Percentiles rank a stretch among this genome's conserved stretches.
Conservation (phyloP, 768 basidiomycete species). For the Chiua virens region DNA sequence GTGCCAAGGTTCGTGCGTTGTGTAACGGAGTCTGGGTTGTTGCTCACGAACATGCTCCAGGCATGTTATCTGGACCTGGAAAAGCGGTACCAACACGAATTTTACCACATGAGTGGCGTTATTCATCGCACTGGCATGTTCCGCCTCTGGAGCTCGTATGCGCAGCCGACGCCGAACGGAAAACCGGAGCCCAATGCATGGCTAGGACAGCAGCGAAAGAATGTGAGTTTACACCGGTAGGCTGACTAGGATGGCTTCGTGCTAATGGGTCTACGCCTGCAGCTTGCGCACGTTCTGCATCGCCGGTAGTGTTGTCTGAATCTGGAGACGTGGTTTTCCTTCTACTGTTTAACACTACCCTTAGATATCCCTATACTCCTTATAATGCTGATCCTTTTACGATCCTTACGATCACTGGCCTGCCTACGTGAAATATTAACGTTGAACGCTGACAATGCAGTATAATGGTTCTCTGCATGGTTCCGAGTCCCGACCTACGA, state of each 20-base stretch:
- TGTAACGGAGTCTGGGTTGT: neutral
- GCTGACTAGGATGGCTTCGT: neutral
- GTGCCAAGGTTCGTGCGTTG: slow-evolving; percentile 47
- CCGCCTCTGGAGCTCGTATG: slow-evolving; percentile 59
- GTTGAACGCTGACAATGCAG: too few relatives aligned
- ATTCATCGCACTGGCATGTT: slow-evolving; percentile 72
- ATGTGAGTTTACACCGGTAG: slow-evolving; percentile 21
- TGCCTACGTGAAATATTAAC: too few relatives aligned
- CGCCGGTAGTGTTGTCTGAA: slow-evolving; percentile 13
- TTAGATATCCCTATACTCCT: slow-evolving; percentile 15
- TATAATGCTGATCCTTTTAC: slow-evolving; percentile 9
- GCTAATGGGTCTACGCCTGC: neutral
- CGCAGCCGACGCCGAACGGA: slow-evolving; percentile 43
- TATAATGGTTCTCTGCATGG: too few relatives aligned
- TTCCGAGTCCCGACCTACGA: too few relatives aligned
- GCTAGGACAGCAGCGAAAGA: slow-evolving; percentile 66
- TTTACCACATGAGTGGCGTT: slow-evolving; percentile 76
- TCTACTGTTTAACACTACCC: neutral
- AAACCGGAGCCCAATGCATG: slow-evolving; percentile 61
- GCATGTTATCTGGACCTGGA: slow-evolving; percentile 53
- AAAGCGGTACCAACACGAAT: slow-evolving; percentile 69
- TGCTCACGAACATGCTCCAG: slow-evolving; percentile 28
- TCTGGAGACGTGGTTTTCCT: neutral
- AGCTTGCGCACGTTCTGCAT: slow-evolving; percentile 32
- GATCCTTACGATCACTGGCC: neutral